Percentiles rank a stretch among this genome's conserved stretches.
phyloP scores from a whole-genome alignment of 1,139 yeast species.

The Debaryomyces udenii region DNA sequence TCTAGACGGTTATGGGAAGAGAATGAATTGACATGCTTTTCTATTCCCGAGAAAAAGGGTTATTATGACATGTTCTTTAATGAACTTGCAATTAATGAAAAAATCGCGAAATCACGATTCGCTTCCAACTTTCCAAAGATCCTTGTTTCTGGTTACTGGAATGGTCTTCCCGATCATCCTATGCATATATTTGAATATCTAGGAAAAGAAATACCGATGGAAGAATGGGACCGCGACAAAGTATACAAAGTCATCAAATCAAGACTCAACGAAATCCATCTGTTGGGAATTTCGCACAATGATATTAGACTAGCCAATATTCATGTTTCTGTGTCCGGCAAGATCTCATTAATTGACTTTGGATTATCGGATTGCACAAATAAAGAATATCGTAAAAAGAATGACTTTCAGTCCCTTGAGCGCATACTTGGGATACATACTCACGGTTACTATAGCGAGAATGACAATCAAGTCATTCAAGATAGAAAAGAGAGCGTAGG shows the following conservation, averaged over 20 bases:
- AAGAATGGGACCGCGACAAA: constrained; percentile 2
- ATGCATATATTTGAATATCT: constrained; percentile 8
- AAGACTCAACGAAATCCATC: constrained; percentile 5
- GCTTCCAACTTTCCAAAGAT: constrained; percentile 11
- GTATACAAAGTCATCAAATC: constrained; percentile 3
- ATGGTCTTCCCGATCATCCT: constrained; percentile 9
- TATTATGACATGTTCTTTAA: constrained; percentile 9
- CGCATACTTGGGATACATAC: constrained; percentile 7
- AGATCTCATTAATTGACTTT: constrained; percentile 7
- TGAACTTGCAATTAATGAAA: constrained; percentile 6
- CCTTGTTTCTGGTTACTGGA: constrained; percentile 11
- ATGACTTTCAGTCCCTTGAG: constrained; percentile 8
- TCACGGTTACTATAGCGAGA: background rate
- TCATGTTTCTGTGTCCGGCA: constrained; percentile 8
- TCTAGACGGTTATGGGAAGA: constrained; percentile 3
- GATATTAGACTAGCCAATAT: constrained; percentile 5
- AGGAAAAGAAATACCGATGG: background rate
- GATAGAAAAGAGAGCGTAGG: background rate
- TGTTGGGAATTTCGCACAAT: constrained; percentile 6
- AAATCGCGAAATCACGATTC: constrained; percentile 8
- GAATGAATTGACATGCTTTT: background rate
- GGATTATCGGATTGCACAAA: constrained; percentile 7
- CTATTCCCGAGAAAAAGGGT: constrained; percentile 5
- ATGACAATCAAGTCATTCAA: background rate
- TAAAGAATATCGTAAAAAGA: constrained; percentile 7